Evolutionary conservation across 2,329 filamentous ascomycete species (phyloP), one percentile per base, ranked within the genome.

Genomic region (Colletotrichum liriopes): DNA sequence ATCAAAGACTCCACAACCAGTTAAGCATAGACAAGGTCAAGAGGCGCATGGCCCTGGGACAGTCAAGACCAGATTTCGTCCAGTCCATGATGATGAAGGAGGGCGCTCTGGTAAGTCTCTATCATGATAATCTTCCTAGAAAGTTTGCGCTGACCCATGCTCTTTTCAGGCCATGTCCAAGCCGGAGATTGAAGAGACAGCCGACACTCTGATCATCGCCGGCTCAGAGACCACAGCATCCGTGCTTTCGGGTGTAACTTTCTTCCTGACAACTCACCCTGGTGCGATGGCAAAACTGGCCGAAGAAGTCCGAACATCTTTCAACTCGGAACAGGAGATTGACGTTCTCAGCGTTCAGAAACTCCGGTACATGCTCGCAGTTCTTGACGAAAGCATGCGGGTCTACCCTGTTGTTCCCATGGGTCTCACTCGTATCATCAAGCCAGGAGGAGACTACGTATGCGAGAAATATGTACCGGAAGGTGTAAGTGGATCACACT

Each of bases 201-300:
- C 63, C 3, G 63, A 75, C 0, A 63, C 69, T 0, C 58, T 82
- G 8, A 77, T 82, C 41, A 32, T 80, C 2, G 85, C 82, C 0
- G 86, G 85, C 0, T 82, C 79, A 7, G 85, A 87, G 65, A 87
- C 86, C 0, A 87, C 85, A 0, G 85, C 85, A 0, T 85, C 85
- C 0, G 76, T 82, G 3, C 76, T 87, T 2, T 77, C 79, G 0
- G 85, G 84, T 2, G 77, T 79, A 0, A 84, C 84, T 0, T 87
- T 81, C 65, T 78, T 84, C 0, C 77, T 89, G 2, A 69, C 77
- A 0, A 77, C 58, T 6, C 79, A 83, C 37, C 81, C 81, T 0
- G 67, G 77, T 0, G 74, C 68, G 1, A 73, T 82, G n/a, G 56
- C 77, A n/a, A 82, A 76, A 47, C 49, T 86, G 7, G 75, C 74